Percentiles rank a stretch among this genome's conserved stretches.
Evolutionary conservation across 2,329 filamentous ascomycete species (phyloP).

Genomic region (Colletotrichum sublineola): DNA sequence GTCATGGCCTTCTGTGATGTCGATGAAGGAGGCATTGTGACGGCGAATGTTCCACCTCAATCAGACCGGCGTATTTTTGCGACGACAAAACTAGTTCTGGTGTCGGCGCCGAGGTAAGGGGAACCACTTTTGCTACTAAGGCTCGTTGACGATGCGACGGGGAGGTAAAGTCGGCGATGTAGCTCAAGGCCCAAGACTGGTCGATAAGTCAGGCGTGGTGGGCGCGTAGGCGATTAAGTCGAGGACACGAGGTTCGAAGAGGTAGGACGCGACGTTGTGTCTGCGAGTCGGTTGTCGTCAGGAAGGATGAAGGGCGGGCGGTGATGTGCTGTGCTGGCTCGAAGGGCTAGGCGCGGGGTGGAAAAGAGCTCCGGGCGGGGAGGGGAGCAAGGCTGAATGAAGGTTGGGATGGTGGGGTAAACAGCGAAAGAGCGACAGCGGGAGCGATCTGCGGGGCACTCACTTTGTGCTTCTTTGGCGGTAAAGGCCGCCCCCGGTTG

Average conservation of each 20-base stretch:
- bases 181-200: not conserved
- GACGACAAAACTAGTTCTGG: not conserved
- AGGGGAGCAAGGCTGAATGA: conserved; percentile 40
- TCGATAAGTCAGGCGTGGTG: not conserved
- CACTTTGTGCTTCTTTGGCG: not conserved
- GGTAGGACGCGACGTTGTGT: conserved; percentile 5
- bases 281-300: conserved; percentile 12
- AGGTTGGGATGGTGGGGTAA: conserved; percentile 37
- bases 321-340: conserved; percentile 5
- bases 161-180: not conserved
- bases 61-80: conserved; percentile 14
- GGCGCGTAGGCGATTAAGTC: not conserved
- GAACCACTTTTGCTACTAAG: conserved; percentile 19
- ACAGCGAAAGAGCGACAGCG: conserved; percentile 15
- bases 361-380: conserved; percentile 23
- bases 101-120: not conserved
- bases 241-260: conserved; percentile 7
- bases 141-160: conserved; percentile 21
- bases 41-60: conserved; percentile 1
- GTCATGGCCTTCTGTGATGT: conserved; percentile 57
- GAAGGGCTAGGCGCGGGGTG: conserved; percentile 13
- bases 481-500: conserved; percentile 13
- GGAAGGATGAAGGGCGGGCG: not conserved
- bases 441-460: conserved; percentile 31
- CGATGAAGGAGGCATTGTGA: conserved; percentile 54